phyloP scores from a whole-genome alignment of 108 stramenopile genomes.

The Cyclotella choctawhatcheeana region DNA sequence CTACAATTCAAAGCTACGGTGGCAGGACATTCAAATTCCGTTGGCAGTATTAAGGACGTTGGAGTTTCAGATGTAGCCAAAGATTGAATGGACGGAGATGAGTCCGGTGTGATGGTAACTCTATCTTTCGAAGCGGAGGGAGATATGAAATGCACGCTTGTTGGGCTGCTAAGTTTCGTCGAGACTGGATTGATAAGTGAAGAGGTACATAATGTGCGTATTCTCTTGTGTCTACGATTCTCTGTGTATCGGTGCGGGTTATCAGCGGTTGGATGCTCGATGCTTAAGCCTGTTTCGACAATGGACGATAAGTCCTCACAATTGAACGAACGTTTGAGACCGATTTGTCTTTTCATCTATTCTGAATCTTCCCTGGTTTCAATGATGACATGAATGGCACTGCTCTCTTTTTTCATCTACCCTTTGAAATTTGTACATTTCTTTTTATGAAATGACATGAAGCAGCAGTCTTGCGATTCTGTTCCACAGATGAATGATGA shows the following conservation, averaged over 20 bases:
- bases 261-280: background rate
- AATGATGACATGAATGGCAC: background rate
- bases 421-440: too few relatives aligned
- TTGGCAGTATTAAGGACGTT: background rate
- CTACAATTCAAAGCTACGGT: slow-evolving; percentile 1
- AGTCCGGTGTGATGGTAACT: slow-evolving; percentile 10
- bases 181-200: background rate
- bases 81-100: background rate
- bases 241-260: background rate
- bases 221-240: slow-evolving; percentile 1
- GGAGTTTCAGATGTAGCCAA: background rate
- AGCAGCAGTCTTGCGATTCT: too few relatives aligned
- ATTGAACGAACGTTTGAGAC: slow-evolving; percentile 21
- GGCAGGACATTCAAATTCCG: background rate
- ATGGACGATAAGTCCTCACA: slow-evolving; percentile 13
- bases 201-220: background rate
- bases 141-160: background rate
- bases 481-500: too few relatives aligned
- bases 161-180: background rate
- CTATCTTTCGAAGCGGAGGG: background rate
- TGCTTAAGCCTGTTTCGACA: background rate
- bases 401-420: too few relatives aligned
- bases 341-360: background rate
- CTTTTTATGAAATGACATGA: too few relatives aligned
- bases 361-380: background rate